These are phyloP conservation scores for Trifolium fragiferum DNA, from an alignment of 306 rosid genomes.

Conservation along the genomic window DNA sequence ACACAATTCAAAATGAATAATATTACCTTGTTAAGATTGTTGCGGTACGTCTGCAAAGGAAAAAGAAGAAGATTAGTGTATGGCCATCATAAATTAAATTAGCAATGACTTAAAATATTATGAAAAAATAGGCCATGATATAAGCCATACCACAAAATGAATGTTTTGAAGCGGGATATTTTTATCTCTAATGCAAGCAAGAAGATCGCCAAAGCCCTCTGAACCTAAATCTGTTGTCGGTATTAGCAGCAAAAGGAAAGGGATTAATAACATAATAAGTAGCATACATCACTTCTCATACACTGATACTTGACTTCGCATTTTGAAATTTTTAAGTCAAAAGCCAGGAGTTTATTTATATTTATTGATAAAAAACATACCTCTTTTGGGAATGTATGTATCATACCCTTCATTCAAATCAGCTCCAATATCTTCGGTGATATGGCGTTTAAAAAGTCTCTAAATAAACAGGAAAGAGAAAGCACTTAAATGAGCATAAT, in stretches of 20 bases:
- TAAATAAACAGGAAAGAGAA: slow-evolving; percentile 45
- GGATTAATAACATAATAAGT: slow-evolving; percentile 7
- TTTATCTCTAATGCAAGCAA: slow-evolving; percentile 86
- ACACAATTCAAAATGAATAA: slow-evolving; percentile 17
- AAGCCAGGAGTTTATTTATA: slow-evolving; percentile 10
- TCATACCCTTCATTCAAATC: slow-evolving; percentile 86
- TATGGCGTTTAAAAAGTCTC: slow-evolving; percentile 95
- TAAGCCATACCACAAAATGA: slow-evolving; percentile 87
- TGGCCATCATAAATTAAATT: slow-evolving; percentile 39
- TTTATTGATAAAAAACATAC: slow-evolving; percentile 38
- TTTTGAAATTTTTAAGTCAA: neutral
- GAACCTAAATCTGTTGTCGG: slow-evolving; percentile 78
- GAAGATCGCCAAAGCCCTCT: slow-evolving; percentile 89
- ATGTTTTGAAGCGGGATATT: slow-evolving; percentile 80
- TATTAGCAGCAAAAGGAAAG: slow-evolving; percentile 33
- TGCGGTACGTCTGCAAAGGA: slow-evolving; percentile 80
- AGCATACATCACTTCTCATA: slow-evolving; percentile 33
- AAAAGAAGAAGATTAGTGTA: slow-evolving; percentile 25
- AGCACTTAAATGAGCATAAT: slow-evolving; percentile 24
- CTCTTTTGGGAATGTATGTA: slow-evolving; percentile 76
- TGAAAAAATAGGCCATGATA: slow-evolving; percentile 29
- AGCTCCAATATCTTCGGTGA: slow-evolving; percentile 90
- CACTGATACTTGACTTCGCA: slow-evolving; percentile 29
- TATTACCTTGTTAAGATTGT: slow-evolving; percentile 93
- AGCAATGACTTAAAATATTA: slow-evolving; percentile 20